Evolutionary conservation across 139 green algal genomes (phyloP).

Genomic region (Micractinium sp.): DNA sequence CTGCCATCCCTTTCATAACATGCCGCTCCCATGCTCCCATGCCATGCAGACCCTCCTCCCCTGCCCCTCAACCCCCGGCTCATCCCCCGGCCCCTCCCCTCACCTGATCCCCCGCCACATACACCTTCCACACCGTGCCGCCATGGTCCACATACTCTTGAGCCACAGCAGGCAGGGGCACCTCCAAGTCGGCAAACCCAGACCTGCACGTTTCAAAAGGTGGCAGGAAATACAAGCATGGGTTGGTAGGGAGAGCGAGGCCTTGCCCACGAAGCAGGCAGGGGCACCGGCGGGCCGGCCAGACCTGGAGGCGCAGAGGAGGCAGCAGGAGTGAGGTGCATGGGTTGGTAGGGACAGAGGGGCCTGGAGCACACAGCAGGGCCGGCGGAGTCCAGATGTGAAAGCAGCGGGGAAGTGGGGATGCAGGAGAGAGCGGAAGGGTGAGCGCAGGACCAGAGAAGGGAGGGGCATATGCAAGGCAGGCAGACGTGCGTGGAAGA

Average conservation of each 20-base stretch:
- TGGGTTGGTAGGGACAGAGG: not conserved
- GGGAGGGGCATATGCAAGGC: too few species aligned
- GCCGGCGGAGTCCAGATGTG: too few species aligned
- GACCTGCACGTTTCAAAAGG: not conserved
- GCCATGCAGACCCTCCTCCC: too few species aligned
- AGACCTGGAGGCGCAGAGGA: too few species aligned
- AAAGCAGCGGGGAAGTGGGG: too few species aligned
- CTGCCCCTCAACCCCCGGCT: too few species aligned
- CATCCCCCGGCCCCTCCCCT: not conserved
- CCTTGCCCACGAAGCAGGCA: not conserved
- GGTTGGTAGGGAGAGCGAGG: not conserved
- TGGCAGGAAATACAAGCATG: not conserved
- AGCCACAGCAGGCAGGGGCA: conserved; percentile 66
- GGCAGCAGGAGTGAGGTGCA: not conserved
- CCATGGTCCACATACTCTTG: conserved; percentile 89
- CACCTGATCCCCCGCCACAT: conserved; percentile 71
- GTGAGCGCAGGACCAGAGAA: too few species aligned
- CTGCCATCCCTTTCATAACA: too few species aligned
- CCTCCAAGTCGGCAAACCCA: conserved; percentile 43
- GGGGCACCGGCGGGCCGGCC: not conserved
- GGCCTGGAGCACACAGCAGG: too few species aligned
- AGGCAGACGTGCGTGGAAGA: too few species aligned
- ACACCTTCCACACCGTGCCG: conserved; percentile 78
- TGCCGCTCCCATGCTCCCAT: too few species aligned
- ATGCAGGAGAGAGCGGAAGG: not conserved